Evolutionary conservation across 2,329 filamentous ascomycete species (phyloP).

Genomic region (Neopestalotiopsis clavispora): DNA sequence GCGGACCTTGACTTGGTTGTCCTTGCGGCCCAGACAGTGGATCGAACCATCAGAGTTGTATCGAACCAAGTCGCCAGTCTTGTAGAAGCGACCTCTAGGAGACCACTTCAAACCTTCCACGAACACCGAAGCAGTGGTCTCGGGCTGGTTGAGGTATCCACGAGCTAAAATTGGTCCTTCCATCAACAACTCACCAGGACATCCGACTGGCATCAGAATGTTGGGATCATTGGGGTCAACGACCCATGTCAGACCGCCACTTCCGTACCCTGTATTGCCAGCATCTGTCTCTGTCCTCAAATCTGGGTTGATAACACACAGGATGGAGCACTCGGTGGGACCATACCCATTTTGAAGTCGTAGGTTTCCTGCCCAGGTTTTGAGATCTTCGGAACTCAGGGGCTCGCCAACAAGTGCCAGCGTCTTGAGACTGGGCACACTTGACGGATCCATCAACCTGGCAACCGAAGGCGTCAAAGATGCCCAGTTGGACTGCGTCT

Average conservation of each 20-base stretch:
- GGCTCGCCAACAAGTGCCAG: constrained; percentile 17
- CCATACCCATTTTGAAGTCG: constrained; percentile 15
- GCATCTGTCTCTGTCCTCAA: constrained; percentile 9
- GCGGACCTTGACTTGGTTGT: constrained; percentile 44
- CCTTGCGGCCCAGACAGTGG: constrained; percentile 38
- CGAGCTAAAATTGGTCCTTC: constrained; percentile 21
- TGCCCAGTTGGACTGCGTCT: constrained; percentile 15
- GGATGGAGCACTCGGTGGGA: constrained; percentile 6
- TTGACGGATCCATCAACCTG: constrained; percentile 10
- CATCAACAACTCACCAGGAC: constrained; percentile 21
- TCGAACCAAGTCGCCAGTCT: constrained; percentile 28
- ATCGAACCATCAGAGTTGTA: constrained; percentile 35
- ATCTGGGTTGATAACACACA: constrained; percentile 8
- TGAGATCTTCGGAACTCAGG: constrained; percentile 4
- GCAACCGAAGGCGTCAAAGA: constrained; percentile 17
- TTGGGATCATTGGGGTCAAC: constrained; percentile 20
- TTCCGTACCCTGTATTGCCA: constrained; percentile 15
- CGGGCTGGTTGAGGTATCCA: constrained; percentile 36
- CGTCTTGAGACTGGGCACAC: constrained; percentile 15
- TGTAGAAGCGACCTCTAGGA: constrained; percentile 20
- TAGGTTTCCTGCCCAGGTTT: constrained; percentile 11
- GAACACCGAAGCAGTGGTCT: constrained; percentile 28
- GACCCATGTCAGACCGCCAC: constrained; percentile 18
- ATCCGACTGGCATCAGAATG: constrained; percentile 18
- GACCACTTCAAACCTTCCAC: constrained; percentile 24